A percentile compares a stretch with the other conserved stretches of the same genome.
Conservation (phyloP, 2,329 filamentous ascomycete genomes). For the Nemania serpens region DNA sequence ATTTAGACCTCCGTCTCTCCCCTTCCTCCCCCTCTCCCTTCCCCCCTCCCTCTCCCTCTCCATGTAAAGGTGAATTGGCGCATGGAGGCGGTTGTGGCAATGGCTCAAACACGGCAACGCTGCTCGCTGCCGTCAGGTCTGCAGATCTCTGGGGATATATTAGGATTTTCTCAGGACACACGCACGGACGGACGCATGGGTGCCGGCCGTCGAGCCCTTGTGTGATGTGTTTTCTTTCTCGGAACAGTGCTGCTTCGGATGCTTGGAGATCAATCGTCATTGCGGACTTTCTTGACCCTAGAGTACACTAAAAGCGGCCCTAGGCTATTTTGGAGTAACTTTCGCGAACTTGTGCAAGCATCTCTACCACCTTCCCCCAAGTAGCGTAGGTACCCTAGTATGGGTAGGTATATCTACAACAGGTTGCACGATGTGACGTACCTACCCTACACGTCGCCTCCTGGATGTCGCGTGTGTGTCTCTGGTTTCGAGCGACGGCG, state of each 20-base stretch:
- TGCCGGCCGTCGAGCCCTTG: constrained; percentile 15
- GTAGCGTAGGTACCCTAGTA: not conserved
- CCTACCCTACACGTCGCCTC: not conserved
- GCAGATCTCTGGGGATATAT: constrained; percentile 22
- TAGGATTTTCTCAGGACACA: constrained; percentile 16
- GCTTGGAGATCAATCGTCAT: not conserved
- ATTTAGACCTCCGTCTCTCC: too few relatives aligned
- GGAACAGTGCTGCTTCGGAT: too few relatives aligned
- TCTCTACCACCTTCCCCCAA: not conserved
- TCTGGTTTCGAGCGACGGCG: constrained; percentile 15
- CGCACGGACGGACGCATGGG: constrained; percentile 27
- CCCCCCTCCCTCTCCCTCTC: too few relatives aligned
- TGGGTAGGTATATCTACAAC: not conserved
- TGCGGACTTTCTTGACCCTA: not conserved
- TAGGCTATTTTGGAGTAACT: not conserved
- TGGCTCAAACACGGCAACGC: constrained; percentile 17
- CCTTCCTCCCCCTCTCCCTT: too few relatives aligned
- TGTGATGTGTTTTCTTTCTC: not conserved
- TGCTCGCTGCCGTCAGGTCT: constrained; percentile 23
- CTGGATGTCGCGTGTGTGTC: not conserved
- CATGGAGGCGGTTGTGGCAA: constrained; percentile 17
- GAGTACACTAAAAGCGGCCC: not conserved
- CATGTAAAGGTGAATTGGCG: not conserved
- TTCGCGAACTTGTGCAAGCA: too few relatives aligned
- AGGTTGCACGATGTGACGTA: constrained; percentile 1